A percentile compares a stretch with the other conserved stretches of the same genome.
These are phyloP conservation scores for Aureobasidium sp. DNA, from an alignment of 2,329 filamentous ascomycete species.

Conservation along the genomic window DNA sequence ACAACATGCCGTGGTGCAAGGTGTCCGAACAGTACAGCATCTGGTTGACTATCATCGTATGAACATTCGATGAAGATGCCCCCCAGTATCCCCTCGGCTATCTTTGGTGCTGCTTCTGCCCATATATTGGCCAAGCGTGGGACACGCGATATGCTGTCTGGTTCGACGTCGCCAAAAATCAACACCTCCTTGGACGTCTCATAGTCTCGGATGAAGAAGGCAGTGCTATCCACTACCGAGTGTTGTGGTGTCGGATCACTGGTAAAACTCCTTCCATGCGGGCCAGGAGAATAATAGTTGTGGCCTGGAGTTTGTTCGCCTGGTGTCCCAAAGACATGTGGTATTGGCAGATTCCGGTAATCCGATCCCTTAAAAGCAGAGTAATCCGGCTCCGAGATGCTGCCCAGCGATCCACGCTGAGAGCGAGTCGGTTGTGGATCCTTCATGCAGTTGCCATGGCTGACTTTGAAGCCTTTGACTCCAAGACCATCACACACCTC, in stretches of 20 bases:
- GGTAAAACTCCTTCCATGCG: constrained; percentile 4
- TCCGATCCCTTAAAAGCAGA: neutral
- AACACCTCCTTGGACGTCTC: constrained; percentile 66
- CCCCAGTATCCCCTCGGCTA: constrained; percentile 60
- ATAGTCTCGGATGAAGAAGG: constrained; percentile 70
- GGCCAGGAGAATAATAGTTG: neutral
- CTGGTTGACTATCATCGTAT: constrained; percentile 71
- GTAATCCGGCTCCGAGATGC: constrained; percentile 27
- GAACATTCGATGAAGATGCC: constrained; percentile 95
- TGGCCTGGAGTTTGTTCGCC: constrained; percentile 8
- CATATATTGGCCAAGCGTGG: constrained; percentile 79
- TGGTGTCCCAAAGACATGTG: neutral
- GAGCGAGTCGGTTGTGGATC: constrained; percentile 21
- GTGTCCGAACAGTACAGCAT: constrained; percentile 79
- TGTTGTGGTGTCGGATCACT: constrained; percentile 20
- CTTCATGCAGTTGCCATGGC: constrained; percentile 82
- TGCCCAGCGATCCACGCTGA: constrained; percentile 37
- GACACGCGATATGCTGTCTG: constrained; percentile 72
- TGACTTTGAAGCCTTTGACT: constrained; percentile 81
- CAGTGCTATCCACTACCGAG: constrained; percentile 80
- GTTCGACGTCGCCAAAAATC: constrained; percentile 93
- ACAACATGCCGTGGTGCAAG: constrained; percentile 76
- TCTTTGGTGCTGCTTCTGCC: constrained; percentile 80
- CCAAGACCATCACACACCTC: constrained; percentile 82
- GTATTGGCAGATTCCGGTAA: neutral